Evolutionary conservation across 805 yeast species (phyloP).

Genomic region (Suhomyces pyralidae): DNA sequence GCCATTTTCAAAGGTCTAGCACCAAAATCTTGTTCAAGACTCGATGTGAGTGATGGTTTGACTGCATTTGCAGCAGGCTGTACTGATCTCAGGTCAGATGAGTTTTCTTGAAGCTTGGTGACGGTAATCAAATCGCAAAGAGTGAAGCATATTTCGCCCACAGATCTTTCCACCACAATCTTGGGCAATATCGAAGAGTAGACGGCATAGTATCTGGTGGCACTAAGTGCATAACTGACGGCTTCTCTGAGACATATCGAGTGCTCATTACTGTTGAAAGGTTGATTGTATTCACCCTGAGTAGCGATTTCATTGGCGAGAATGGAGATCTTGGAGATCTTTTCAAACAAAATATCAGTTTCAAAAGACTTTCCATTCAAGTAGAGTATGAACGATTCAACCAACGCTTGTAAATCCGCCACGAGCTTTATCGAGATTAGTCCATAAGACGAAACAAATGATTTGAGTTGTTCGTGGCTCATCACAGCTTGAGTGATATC

Average conservation of each 20-base stretch:
- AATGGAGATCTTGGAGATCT: conserved; percentile 49
- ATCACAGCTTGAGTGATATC: conserved; percentile 17
- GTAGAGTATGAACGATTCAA: conserved; percentile 43
- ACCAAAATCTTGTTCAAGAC: conserved; percentile 26
- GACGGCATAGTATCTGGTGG: conserved; percentile 69
- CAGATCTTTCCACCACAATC: conserved; percentile 68
- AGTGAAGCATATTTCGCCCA: conserved; percentile 67
- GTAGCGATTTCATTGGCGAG: conserved; percentile 41
- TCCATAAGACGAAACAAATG: conserved; percentile 39
- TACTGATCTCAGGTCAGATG: conserved; percentile 8
- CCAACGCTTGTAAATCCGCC: conserved; percentile 44
- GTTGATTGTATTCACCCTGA: conserved; percentile 24
- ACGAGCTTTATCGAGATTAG: conserved; percentile 45
- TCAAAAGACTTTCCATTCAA: conserved; percentile 27
- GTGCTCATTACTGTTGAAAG: conserved; percentile 32
- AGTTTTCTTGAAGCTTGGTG: conserved; percentile 40
- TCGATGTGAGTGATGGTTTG: background rate
- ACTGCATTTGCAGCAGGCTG: conserved; percentile 3
- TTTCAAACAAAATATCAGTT: conserved; percentile 46
- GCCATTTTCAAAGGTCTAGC: conserved; percentile 72
- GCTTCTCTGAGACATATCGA: conserved; percentile 58
- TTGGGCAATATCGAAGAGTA: conserved; percentile 66
- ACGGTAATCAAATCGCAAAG: conserved; percentile 59
- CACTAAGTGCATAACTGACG: conserved; percentile 70
- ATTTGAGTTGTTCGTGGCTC: conserved; percentile 23